These are phyloP conservation scores for Nicotiana sylvestris DNA, from an alignment of 257 asterid species.

Conservation along the genomic window DNA sequence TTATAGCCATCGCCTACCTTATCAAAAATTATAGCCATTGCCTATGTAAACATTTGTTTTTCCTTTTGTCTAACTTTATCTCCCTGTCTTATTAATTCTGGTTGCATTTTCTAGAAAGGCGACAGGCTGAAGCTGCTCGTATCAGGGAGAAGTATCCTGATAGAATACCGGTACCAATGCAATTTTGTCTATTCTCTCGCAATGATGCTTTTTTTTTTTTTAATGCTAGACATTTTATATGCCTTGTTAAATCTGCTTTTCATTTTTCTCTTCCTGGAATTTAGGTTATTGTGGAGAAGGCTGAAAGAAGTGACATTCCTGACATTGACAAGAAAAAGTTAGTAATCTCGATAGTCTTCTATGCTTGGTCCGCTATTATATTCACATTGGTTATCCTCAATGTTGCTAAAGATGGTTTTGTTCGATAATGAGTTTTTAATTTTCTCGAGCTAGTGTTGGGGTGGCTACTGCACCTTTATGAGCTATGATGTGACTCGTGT, in stretches of 20 bases:
- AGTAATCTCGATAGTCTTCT: conserved; percentile 17
- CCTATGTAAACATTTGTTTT: not conserved
- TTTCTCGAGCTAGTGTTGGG: not conserved
- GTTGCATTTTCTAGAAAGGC: conserved; percentile 51
- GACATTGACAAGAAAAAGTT: conserved; percentile 94
- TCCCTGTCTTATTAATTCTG: not conserved
- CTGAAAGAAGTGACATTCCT: conserved; percentile 87
- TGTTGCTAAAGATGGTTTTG: not conserved
- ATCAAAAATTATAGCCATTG: not conserved
- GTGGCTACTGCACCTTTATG: not conserved
- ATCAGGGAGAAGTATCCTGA: conserved; percentile 97
- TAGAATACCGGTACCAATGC: conserved; percentile 73
- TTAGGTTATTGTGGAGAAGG: conserved; percentile 88
- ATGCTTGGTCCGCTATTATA: not conserved
- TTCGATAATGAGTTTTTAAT: not conserved
- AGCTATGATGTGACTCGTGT: not conserved
- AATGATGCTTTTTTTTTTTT: not conserved
- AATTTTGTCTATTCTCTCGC: not conserved
- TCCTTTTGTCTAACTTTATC: not conserved
- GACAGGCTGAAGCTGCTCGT: conserved; percentile 94
- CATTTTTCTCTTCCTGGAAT: not conserved
- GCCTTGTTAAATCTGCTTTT: not conserved
- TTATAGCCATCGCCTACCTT: not conserved
- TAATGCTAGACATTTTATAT: not conserved
- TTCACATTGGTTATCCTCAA: not conserved